Evolutionary conservation across 2,329 filamentous ascomycete species (phyloP).

Genomic region (Trichoderma cornu-damae): DNA sequence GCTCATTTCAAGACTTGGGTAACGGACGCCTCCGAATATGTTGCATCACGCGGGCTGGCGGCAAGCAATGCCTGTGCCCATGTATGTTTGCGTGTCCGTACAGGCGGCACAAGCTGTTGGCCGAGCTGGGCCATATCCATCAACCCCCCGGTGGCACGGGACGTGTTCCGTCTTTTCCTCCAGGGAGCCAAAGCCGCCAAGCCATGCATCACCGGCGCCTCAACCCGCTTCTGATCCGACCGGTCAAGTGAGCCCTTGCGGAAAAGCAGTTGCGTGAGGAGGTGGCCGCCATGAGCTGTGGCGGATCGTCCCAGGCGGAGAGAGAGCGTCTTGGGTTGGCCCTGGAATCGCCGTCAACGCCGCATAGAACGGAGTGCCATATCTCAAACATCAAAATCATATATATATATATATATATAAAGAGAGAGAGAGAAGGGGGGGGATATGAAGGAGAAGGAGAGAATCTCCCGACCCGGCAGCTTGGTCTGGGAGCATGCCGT

Average conservation of each 20-base stretch:
- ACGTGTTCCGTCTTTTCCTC: neutral
- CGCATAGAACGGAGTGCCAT: no score
- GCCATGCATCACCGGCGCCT: neutral
- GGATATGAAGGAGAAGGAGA: no score
- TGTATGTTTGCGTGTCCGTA: neutral
- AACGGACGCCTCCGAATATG: constrained; percentile 1
- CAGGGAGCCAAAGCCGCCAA: neutral
- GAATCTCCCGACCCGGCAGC: neutral
- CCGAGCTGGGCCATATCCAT: neutral
- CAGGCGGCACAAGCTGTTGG: neutral
- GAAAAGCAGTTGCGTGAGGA: neutral
- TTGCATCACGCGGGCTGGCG: neutral
- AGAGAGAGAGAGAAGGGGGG: neutral
- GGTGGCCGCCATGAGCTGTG: neutral
- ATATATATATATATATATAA: no score
- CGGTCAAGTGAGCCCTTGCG: neutral
- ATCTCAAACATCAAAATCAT: neutral
- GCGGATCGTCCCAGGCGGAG: no score
- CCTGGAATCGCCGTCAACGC: no score
- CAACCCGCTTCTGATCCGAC: neutral
- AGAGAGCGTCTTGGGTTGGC: no score
- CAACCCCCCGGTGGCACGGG: constrained; percentile 1
- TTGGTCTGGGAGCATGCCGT: neutral
- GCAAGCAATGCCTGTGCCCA: neutral
- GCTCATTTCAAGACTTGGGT: neutral